A percentile compares a stretch with the other conserved stretches of the same genome.
phyloP scores from a whole-genome alignment of 768 basidiomycete genomes.

The Kockovaella imperatae region DNA sequence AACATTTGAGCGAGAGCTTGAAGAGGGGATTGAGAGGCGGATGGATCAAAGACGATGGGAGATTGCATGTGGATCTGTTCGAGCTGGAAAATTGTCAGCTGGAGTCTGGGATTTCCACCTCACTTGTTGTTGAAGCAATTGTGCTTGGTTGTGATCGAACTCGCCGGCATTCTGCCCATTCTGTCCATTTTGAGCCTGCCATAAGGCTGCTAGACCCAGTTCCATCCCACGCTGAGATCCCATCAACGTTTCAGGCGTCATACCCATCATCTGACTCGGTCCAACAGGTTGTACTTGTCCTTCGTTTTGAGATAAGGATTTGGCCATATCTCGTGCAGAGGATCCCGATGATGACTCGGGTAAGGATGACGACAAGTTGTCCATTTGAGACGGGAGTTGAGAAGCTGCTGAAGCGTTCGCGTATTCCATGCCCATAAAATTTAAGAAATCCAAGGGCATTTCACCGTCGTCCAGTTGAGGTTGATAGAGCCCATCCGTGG shows the following conservation, averaged over 20 bases:
- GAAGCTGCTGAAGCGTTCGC: no score
- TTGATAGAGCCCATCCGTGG: no score
- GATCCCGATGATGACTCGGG: no score
- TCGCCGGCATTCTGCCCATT: no score
- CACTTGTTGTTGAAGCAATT: conserved; percentile 1
- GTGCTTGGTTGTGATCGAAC: neutral
- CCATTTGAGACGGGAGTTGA: no score
- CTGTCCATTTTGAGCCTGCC: neutral
- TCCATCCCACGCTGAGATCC: neutral
- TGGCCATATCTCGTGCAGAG: no score
- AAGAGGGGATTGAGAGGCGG: conserved; percentile 16
- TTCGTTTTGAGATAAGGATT: no score
- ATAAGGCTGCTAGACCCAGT: neutral
- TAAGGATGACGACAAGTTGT: no score
- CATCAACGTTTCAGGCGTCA: neutral
- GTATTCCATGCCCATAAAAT: no score
- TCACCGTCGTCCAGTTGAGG: no score
- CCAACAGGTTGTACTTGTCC: conserved; percentile 1
- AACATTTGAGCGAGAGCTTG: conserved; percentile 27
- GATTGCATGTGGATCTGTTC: conserved; percentile 44
- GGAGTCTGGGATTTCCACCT: neutral
- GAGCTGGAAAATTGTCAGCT: conserved; percentile 18
- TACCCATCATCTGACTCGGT: conserved; percentile 2
- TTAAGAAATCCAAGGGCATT: no score
- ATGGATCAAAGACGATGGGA: conserved; percentile 29